A percentile compares a stretch with the other conserved stretches of the same genome.
These are phyloP conservation scores for Herpetomonas tarakana DNA, from an alignment of 208 protist genomes.

Conservation along the genomic window DNA sequence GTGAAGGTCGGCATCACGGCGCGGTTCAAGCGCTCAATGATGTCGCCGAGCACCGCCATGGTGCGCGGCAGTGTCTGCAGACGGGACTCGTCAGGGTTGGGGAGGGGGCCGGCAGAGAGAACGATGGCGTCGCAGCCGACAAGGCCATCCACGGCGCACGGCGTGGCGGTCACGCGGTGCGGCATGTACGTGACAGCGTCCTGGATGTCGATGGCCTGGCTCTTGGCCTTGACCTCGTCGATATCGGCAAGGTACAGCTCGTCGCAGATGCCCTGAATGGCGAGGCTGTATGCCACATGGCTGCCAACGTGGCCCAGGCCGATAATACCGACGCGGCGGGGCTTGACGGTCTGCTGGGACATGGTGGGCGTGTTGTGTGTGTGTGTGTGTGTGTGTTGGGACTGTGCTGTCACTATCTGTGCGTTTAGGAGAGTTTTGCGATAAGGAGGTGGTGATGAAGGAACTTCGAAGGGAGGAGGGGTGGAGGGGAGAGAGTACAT, in stretches of 20 bases:
- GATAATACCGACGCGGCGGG: slow-evolving; percentile 38
- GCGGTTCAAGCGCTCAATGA: slow-evolving; percentile 23
- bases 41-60: slow-evolving; percentile 29
- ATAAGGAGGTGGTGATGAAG: too few species aligned
- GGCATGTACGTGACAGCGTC: slow-evolving; percentile 41
- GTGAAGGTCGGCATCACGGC: slow-evolving; percentile 30
- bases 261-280: slow-evolving; percentile 31
- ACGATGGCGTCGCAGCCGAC: slow-evolving; percentile 34
- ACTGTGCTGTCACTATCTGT: too few species aligned
- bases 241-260: slow-evolving; percentile 38
- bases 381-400: background rate
- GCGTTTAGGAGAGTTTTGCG: too few species aligned
- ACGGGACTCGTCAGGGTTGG: slow-evolving; percentile 17
- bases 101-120: slow-evolving; percentile 32
- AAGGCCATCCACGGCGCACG: slow-evolving; percentile 25
- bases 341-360: slow-evolving; percentile 12
- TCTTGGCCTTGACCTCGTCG: slow-evolving; percentile 22
- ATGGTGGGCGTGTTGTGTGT: slow-evolving; percentile 1
- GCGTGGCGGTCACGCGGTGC: slow-evolving; percentile 21
- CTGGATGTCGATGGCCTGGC: slow-evolving; percentile 39
- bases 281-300: slow-evolving; percentile 41
- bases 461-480: too few species aligned
- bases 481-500: too few species aligned
- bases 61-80: slow-evolving; percentile 39
- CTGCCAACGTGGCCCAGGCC: slow-evolving; percentile 39